phyloP scores from a whole-genome alignment of 2,329 filamentous ascomycete genomes.

The Magnaporthales sp. region DNA sequence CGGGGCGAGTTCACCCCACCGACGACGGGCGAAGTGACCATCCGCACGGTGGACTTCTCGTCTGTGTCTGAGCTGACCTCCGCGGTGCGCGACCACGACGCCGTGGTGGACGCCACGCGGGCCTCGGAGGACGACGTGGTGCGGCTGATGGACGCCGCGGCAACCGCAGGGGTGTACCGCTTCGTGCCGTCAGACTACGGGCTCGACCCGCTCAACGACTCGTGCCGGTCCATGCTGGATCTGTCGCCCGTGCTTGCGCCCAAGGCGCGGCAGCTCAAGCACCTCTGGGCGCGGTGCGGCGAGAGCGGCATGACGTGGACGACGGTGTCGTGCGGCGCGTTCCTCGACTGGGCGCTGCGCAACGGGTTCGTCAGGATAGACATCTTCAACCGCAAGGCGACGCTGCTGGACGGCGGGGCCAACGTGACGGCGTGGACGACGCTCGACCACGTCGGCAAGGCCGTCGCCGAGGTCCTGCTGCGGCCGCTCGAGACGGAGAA shows the following conservation, averaged over 20 bases:
- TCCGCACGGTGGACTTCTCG: slow-evolving; percentile 33
- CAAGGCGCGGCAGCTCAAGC: neutral
- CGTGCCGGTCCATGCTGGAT: slow-evolving; percentile 7
- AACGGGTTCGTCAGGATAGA: slow-evolving; percentile 15
- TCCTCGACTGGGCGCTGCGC: slow-evolving; percentile 19
- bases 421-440: slow-evolving; percentile 13
- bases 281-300: slow-evolving; percentile 7
- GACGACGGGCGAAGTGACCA: slow-evolving; percentile 19
- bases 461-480: slow-evolving; percentile 14
- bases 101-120: slow-evolving; percentile 24
- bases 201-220: slow-evolving; percentile 8
- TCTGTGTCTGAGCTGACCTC: slow-evolving; percentile 25
- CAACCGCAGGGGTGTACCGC: slow-evolving; percentile 12
- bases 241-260: slow-evolving; percentile 7
- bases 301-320: slow-evolving; percentile 15
- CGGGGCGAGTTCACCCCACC: slow-evolving; percentile 10
- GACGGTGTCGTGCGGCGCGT: slow-evolving; percentile 15
- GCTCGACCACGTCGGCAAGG: slow-evolving; percentile 15
- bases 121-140: slow-evolving; percentile 6
- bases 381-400: slow-evolving; percentile 10
- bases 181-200: slow-evolving; percentile 14
- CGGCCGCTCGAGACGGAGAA: slow-evolving; percentile 17
- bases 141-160: slow-evolving; percentile 13
- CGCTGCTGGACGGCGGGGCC: slow-evolving; percentile 16
- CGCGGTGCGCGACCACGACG: slow-evolving; percentile 39